These are phyloP conservation scores for Coemansia sp. DNA, from an alignment of 192 early-diverging fungal genomes.

Conservation along the genomic window DNA sequence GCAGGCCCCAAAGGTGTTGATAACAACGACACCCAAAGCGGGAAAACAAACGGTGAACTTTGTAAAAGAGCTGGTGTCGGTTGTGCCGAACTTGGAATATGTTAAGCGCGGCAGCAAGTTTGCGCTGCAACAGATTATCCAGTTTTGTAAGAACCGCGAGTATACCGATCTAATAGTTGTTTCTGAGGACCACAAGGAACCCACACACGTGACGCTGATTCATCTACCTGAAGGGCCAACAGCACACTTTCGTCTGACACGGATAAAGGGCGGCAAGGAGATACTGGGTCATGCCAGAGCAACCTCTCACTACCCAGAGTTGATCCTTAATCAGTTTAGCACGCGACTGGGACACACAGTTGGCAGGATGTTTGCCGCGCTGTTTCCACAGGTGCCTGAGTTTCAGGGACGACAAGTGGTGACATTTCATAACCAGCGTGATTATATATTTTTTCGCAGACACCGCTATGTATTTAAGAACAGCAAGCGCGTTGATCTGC, in stretches of 20 bases:
- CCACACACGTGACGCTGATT: slow-evolving; percentile 86
- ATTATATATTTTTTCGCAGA: slow-evolving; percentile 97
- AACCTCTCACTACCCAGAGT: slow-evolving; percentile 85
- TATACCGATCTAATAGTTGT: slow-evolving; percentile 95
- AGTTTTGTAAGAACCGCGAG: slow-evolving; percentile 82
- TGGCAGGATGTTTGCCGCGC: slow-evolving; percentile 90
- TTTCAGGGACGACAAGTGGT: slow-evolving; percentile 92
- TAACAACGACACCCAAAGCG: slow-evolving; percentile 72
- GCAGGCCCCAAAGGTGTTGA: slow-evolving; percentile 82
- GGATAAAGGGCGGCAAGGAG: slow-evolving; percentile 72
- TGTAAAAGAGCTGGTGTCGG: slow-evolving; percentile 80
- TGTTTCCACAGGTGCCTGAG: slow-evolving; percentile 97
- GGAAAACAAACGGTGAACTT: slow-evolving; percentile 72
- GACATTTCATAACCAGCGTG: slow-evolving; percentile 98
- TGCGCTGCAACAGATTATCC: slow-evolving; percentile 86
- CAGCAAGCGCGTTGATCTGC: slow-evolving; percentile 78
- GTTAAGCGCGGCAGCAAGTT: slow-evolving; percentile 84
- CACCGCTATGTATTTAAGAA: slow-evolving; percentile 93
- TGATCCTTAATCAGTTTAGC: slow-evolving; percentile 97
- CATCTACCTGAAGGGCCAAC: slow-evolving; percentile 97
- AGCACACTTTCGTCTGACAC: slow-evolving; percentile 90
- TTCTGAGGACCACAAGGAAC: slow-evolving; percentile 88
- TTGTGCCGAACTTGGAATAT: slow-evolving; percentile 90
- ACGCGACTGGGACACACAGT: slow-evolving; percentile 95
- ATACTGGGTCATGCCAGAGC: slow-evolving; percentile 80